Conservation (phyloP, 2,329 filamentous ascomycete species). For the Neurospora crassa region DNA sequence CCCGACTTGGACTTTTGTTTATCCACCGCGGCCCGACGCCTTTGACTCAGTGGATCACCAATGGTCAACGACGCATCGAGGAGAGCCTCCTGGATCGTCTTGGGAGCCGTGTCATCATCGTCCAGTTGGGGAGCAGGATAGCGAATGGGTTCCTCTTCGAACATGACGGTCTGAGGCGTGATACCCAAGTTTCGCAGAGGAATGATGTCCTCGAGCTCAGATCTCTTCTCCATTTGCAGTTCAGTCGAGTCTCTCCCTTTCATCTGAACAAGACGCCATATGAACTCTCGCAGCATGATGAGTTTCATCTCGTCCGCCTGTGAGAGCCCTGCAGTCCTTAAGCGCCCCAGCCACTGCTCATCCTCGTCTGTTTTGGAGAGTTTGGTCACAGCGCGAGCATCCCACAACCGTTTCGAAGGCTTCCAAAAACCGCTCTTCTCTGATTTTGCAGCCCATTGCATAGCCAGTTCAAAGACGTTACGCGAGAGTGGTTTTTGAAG, state of each 20-base stretch:
- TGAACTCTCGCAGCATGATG: constrained; percentile 76
- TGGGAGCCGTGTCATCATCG: constrained; percentile 37
- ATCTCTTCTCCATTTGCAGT: not conserved
- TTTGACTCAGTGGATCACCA: constrained; percentile 53
- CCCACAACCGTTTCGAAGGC: constrained; percentile 56
- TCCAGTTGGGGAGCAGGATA: constrained; percentile 25
- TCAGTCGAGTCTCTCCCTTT: constrained; percentile 44
- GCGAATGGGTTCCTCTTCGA: constrained; percentile 62
- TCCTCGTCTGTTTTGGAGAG: constrained; percentile 80
- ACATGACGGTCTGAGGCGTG: constrained; percentile 82
- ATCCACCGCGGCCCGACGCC: constrained; percentile 42
- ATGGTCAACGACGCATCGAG: constrained; percentile 87
- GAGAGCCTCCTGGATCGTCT: constrained; percentile 83
- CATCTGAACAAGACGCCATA: constrained; percentile 74
- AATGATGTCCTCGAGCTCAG: constrained; percentile 59
- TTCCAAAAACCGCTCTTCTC: constrained; percentile 87
- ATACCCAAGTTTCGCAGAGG: constrained; percentile 66
- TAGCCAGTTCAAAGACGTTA: constrained; percentile 72
- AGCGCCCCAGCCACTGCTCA: constrained; percentile 78
- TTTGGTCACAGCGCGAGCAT: constrained; percentile 48
- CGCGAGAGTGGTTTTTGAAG: constrained; percentile 75
- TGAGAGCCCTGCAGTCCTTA: constrained; percentile 75
- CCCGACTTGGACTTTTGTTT: constrained; percentile 33
- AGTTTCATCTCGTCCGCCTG: constrained; percentile 85
- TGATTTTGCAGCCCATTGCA: constrained; percentile 74